phyloP scores from a whole-genome alignment of 2,329 filamentous ascomycete genomes.

The Aspergillus persii region DNA sequence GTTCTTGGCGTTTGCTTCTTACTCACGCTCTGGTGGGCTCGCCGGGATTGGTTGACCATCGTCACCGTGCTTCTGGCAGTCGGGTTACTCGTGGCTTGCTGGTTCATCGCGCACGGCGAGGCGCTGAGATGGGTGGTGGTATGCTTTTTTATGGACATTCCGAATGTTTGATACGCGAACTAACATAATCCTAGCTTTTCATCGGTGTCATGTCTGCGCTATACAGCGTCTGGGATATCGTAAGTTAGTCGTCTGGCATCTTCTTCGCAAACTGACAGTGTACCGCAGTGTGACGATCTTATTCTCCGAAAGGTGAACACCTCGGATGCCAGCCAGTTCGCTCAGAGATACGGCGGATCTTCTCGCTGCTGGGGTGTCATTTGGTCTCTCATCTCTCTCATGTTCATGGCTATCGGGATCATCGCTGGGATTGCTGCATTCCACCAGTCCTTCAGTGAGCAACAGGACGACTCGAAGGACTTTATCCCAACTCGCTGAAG shows the following conservation, averaged over 20 bases:
- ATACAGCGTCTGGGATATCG: slow-evolving; percentile 81
- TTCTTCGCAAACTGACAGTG: slow-evolving; percentile 1
- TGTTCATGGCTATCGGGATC: slow-evolving; percentile 71
- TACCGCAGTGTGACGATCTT: slow-evolving; percentile 66
- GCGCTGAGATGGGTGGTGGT: slow-evolving; percentile 69
- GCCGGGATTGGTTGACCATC: slow-evolving; percentile 75
- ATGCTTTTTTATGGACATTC: slow-evolving; percentile 26
- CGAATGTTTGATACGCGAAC: background rate
- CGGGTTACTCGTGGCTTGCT: slow-evolving; percentile 68
- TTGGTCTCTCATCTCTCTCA: slow-evolving; percentile 70
- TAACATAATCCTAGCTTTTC: slow-evolving; percentile 54
- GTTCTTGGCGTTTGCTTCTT: slow-evolving; percentile 71
- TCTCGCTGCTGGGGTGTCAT: slow-evolving; percentile 79
- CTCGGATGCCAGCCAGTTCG: slow-evolving; percentile 76
- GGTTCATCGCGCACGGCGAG: slow-evolving; percentile 77
- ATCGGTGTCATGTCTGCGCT: slow-evolving; percentile 79
- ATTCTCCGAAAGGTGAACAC: slow-evolving; percentile 77
- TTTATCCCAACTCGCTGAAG: slow-evolving; percentile 55
- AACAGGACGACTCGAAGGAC: slow-evolving; percentile 65
- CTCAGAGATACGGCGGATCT: slow-evolving; percentile 72
- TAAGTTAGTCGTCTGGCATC: slow-evolving; percentile 31
- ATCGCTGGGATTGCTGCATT: slow-evolving; percentile 76
- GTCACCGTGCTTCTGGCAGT: slow-evolving; percentile 67
- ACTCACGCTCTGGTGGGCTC: slow-evolving; percentile 78
- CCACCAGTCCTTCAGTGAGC: slow-evolving; percentile 65